These are phyloP conservation scores for Stagonosporopsis cucurbitacearum DNA, from an alignment of 2,329 filamentous ascomycete genomes.

Conservation along the genomic window DNA sequence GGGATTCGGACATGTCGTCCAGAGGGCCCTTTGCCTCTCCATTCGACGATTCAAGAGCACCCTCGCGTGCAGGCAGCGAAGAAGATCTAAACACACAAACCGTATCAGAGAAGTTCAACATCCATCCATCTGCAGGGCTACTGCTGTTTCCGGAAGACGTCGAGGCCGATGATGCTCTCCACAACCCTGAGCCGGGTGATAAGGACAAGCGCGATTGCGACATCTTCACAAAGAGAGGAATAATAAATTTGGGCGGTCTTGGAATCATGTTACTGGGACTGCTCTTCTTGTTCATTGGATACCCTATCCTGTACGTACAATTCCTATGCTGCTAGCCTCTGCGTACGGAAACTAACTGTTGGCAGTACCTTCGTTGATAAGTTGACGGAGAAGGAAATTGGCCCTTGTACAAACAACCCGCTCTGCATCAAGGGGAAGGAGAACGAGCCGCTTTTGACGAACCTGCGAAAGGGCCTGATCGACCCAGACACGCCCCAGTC, in stretches of 20 bases:
- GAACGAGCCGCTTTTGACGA: slow-evolving; percentile 61
- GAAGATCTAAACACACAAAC: slow-evolving; percentile 74
- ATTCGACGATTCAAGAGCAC: slow-evolving; percentile 66
- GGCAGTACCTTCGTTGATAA: slow-evolving; percentile 65
- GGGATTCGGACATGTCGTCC: slow-evolving; percentile 66
- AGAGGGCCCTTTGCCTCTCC: slow-evolving; percentile 60
- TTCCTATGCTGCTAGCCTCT: background rate
- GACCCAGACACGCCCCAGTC: slow-evolving; percentile 71
- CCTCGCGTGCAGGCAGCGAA: slow-evolving; percentile 67
- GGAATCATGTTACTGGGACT: slow-evolving; percentile 66
- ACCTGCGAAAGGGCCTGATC: slow-evolving; percentile 66
- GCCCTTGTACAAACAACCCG: slow-evolving; percentile 52
- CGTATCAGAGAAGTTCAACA: slow-evolving; percentile 76
- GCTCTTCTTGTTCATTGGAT: slow-evolving; percentile 70
- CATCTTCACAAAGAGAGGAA: slow-evolving; percentile 68
- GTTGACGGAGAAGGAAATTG: slow-evolving; percentile 43
- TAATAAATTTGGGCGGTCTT: slow-evolving; percentile 70
- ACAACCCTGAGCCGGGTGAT: slow-evolving; percentile 72
- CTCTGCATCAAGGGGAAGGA: slow-evolving; percentile 59
- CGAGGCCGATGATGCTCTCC: slow-evolving; percentile 75
- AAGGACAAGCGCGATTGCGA: slow-evolving; percentile 67
- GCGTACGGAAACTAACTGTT: slow-evolving; percentile 20
- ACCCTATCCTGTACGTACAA: slow-evolving; percentile 69
- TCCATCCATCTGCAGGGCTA: slow-evolving; percentile 70
- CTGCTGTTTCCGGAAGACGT: slow-evolving; percentile 74